A percentile compares a stretch with the other conserved stretches of the same genome.
Evolutionary conservation across 306 rosid genomes (phyloP).

Genomic region (Adenanthera pavonina): DNA sequence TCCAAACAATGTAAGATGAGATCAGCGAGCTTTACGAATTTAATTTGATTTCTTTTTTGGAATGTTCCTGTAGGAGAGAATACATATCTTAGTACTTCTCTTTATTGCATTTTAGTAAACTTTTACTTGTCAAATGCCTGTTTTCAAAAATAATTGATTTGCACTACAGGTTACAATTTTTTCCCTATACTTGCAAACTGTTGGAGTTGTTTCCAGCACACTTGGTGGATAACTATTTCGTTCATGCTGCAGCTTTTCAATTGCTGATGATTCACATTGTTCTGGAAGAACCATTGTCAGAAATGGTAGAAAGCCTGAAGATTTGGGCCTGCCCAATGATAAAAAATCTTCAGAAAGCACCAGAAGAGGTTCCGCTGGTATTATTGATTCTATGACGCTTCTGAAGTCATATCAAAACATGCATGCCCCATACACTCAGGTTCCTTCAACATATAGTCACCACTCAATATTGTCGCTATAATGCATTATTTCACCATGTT

Average conservation of each 20-base stretch:
- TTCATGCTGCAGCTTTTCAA: constrained; percentile 53
- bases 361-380: constrained; percentile 87
- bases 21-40: constrained; percentile 2
- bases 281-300: constrained; percentile 42
- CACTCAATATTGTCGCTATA: constrained; percentile 34
- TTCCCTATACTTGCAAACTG: constrained; percentile 17
- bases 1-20: not conserved
- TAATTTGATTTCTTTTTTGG: not conserved
- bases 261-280: constrained; percentile 47
- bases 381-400: constrained; percentile 77
- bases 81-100: constrained; percentile 9
- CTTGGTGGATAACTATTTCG: constrained; percentile 30
- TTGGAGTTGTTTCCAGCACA: constrained; percentile 28
- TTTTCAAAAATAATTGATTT: constrained; percentile 36
- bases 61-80: constrained; percentile 12
- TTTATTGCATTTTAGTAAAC: constrained; percentile 10
- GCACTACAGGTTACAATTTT: constrained; percentile 8
- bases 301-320: constrained; percentile 53
- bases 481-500: constrained; percentile 27
- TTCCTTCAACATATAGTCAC: constrained; percentile 46
- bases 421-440: constrained; percentile 97
- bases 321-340: constrained; percentile 45
- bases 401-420: constrained; percentile 77
- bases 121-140: constrained; percentile 26
- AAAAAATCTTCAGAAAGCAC: constrained; percentile 53